Evolutionary conservation across 495 filamentous ascomycete species (phyloP).

Genomic region (Clohesyomyces aquaticus): DNA sequence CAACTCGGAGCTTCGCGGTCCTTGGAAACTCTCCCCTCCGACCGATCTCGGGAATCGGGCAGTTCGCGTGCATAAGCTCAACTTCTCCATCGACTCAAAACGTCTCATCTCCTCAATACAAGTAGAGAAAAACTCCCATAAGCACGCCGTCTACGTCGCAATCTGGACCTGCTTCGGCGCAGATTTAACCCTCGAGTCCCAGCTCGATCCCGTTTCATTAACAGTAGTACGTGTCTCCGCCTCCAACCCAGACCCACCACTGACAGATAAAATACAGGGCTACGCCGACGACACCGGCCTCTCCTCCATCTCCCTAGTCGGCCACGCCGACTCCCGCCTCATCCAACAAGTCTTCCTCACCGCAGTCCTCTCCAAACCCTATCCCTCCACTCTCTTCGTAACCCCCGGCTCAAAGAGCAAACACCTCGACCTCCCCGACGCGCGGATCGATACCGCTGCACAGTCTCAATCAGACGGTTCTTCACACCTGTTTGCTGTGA

Average conservation of each 20-base stretch:
- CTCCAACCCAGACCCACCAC: not conserved
- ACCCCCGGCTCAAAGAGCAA: not conserved
- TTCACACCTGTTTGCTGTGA: not conserved
- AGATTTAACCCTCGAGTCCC: not conserved
- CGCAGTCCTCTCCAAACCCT: constrained; percentile 14
- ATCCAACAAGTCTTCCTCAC: constrained; percentile 16
- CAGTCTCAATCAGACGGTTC: not conserved
- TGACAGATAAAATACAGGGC: not conserved
- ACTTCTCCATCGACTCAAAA: constrained; percentile 12
- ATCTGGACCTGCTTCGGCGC: constrained; percentile 2
- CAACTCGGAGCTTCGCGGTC: not conserved
- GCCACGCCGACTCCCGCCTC: not conserved
- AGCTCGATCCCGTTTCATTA: not conserved
- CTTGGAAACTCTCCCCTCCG: not conserved
- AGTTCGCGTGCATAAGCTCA: constrained; percentile 10
- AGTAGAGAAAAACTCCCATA: constrained; percentile 1
- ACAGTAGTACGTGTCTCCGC: constrained; percentile 1
- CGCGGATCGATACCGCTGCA: not conserved
- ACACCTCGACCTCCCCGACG: constrained; percentile 4
- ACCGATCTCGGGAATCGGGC: not conserved
- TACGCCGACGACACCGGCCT: constrained; percentile 15
- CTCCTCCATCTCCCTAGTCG: not conserved
- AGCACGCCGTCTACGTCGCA: constrained; percentile 8
- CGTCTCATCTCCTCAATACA: constrained; percentile 14
- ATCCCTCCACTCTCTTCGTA: constrained; percentile 4